Conservation (phyloP, 176 grass and related monocot species). For the Avena insularis region DNA sequence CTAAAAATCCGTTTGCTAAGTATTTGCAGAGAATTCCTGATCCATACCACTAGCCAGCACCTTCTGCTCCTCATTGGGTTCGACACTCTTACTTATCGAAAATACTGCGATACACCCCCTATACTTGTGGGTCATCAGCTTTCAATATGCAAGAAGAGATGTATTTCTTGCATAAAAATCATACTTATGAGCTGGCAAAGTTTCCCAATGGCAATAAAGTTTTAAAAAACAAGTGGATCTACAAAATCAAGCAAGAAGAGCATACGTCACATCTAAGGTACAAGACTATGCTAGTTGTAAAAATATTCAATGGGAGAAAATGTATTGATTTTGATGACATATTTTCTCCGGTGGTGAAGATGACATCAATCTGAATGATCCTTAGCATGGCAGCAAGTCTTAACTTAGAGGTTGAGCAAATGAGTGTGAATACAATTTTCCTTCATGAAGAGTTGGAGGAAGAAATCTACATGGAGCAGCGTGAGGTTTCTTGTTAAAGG, state of each 20-base stretch:
- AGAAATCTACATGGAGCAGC: neutral
- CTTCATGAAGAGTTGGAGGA: neutral
- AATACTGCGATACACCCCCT: too few relatives aligned
- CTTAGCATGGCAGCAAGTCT: neutral
- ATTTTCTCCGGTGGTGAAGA: neutral
- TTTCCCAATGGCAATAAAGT: neutral
- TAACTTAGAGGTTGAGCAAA: neutral
- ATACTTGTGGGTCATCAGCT: too few relatives aligned
- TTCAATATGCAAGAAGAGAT: slow-evolving; percentile 17
- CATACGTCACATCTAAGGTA: neutral
- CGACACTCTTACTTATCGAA: too few relatives aligned
- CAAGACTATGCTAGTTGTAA: slow-evolving; percentile 8
- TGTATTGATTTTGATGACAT: neutral
- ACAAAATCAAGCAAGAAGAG: neutral
- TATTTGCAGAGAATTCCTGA: too few relatives aligned
- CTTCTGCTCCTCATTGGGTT: too few relatives aligned
- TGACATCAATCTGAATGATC: slow-evolving; percentile 10
- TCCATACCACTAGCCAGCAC: too few relatives aligned
- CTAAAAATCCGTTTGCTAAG: too few relatives aligned
- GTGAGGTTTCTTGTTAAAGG: too few relatives aligned
- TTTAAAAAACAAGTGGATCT: neutral
- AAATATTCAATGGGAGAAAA: neutral
- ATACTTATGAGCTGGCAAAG: slow-evolving; percentile 7
- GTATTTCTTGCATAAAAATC: slow-evolving; percentile 26
- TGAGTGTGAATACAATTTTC: slow-evolving; percentile 23